Base-by-base conservation (phyloP, 305 asterid genomes). In the Fraxinus floribunda region DNA sequence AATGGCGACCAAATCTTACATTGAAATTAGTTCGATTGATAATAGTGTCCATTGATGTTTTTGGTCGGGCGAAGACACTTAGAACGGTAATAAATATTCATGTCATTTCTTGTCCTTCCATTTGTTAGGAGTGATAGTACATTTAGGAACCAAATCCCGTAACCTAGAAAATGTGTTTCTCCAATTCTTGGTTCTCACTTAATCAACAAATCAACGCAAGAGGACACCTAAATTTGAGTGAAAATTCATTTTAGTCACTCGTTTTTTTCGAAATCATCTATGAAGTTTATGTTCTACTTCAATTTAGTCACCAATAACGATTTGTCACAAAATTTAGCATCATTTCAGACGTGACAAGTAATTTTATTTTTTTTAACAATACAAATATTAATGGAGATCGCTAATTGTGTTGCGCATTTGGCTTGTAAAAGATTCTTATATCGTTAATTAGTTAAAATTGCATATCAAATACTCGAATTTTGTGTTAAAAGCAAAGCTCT, bases 91-190 rank as follows among this genome's bases (percentile, higher is more conserved):
- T 10, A 62, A 62, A 64, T 11, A 3, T 18, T 11, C 32, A 10
- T 80, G 76, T 78, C 36, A 81, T 60, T 62, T 78, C 76, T 36
- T 88, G 78, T 86, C 95, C 97, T 79, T 88, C 89, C 97, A 93
- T 85, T 88, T 94, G 97, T 91, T 87, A 86, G 96, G 94, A 79
- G 49, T 82, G 80, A 73, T 81, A 93, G 93, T 76, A 87, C 86
- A 90, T 91, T 88, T 74, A 91, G 97, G 96, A 93, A 91, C 83
- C 86, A 87, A 87, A 87, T 80, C 88, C 88, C 95, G 90, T 68
- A 79, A 83, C 87, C 84, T 81, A 79, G 83, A 88, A 77, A 78
- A 80, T 76, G 83, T 88, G 78, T 71, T 74, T 88, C 77, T 86
- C 81, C n/a, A 80, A 77, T 64, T 80, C 78, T 81, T 76, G 81